Conservation (phyloP, 108 stramenopile species). For the Nitzschia sp. region DNA sequence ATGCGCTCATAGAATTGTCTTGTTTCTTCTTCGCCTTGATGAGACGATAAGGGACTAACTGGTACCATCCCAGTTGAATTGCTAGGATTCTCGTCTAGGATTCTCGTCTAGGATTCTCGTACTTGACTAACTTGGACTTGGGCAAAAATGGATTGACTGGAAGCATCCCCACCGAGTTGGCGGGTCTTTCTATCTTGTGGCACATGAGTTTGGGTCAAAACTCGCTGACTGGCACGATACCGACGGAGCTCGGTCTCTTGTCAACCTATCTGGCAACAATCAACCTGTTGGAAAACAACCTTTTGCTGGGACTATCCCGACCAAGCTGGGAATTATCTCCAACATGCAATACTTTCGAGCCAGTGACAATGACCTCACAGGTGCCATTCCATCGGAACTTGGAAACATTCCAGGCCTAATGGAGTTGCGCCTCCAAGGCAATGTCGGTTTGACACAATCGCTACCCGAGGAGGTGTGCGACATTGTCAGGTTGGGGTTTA, state of each 20-base stretch:
- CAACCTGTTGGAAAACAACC: constrained; percentile 34
- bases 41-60: background rate
- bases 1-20: too few species aligned
- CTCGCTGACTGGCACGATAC: constrained; percentile 42
- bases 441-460: constrained; percentile 24
- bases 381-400: constrained; percentile 48
- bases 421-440: constrained; percentile 8
- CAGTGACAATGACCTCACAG: constrained; percentile 52
- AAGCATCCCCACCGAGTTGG: constrained; percentile 32
- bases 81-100: constrained; percentile 19
- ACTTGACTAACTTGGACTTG: constrained; percentile 30
- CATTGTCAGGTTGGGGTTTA: background rate
- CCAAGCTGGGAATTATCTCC: constrained; percentile 39
- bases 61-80: constrained; percentile 33
- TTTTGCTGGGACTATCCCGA: constrained; percentile 48
- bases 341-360: constrained; percentile 48
- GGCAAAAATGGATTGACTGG: constrained; percentile 37
- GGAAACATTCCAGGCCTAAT: constrained; percentile 26
- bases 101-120: constrained; percentile 20
- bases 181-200: constrained; percentile 3
- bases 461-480: constrained; percentile 24
- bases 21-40: too few species aligned
- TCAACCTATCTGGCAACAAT: constrained; percentile 38
- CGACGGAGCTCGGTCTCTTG: constrained; percentile 42
- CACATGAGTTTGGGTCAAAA: constrained; percentile 21